These are phyloP conservation scores for Fusarium multiceps DNA, from an alignment of 2,329 filamentous ascomycete genomes.

Conservation along the genomic window DNA sequence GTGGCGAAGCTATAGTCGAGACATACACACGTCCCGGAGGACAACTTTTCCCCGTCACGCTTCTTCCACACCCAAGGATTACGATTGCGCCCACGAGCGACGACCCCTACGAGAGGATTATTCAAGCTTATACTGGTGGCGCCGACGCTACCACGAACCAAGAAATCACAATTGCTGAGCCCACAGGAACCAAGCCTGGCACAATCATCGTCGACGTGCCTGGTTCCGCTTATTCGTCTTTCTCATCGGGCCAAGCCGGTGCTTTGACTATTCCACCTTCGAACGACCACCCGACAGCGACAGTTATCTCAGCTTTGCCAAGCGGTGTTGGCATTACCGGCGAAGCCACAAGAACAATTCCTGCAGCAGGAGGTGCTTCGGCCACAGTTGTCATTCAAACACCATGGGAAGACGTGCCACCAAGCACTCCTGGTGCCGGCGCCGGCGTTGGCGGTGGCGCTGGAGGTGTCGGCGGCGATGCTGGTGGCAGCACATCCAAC, in stretches of 20 bases:
- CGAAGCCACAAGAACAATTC: slow-evolving; percentile 28
- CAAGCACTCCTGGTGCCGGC: slow-evolving; percentile 13
- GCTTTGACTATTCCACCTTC: slow-evolving; percentile 33
- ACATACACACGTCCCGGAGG: slow-evolving; percentile 22
- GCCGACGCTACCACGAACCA: slow-evolving; percentile 26
- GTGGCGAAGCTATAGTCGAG: slow-evolving; percentile 4
- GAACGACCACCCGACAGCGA: slow-evolving; percentile 26
- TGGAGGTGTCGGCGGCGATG: background rate
- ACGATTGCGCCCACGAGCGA: slow-evolving; percentile 28
- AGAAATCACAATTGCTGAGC: slow-evolving; percentile 33
- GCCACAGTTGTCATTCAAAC: slow-evolving; percentile 38
- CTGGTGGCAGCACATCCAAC: slow-evolving; percentile 13
- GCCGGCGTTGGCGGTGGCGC: background rate
- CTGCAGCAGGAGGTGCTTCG: slow-evolving; percentile 22
- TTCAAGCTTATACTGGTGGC: slow-evolving; percentile 33
- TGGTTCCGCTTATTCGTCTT: slow-evolving; percentile 28
- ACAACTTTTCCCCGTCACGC: slow-evolving; percentile 22
- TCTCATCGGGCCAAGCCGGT: slow-evolving; percentile 29
- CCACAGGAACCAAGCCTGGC: slow-evolving; percentile 29
- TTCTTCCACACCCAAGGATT: slow-evolving; percentile 31
- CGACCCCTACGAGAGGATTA: slow-evolving; percentile 34
- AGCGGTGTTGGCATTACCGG: slow-evolving; percentile 19
- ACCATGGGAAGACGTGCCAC: slow-evolving; percentile 32
- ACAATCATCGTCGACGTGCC: slow-evolving; percentile 33
- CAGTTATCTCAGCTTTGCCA: slow-evolving; percentile 30